Conservation (phyloP, 2,329 filamentous ascomycete genomes). For the Colletotrichum sp. region DNA sequence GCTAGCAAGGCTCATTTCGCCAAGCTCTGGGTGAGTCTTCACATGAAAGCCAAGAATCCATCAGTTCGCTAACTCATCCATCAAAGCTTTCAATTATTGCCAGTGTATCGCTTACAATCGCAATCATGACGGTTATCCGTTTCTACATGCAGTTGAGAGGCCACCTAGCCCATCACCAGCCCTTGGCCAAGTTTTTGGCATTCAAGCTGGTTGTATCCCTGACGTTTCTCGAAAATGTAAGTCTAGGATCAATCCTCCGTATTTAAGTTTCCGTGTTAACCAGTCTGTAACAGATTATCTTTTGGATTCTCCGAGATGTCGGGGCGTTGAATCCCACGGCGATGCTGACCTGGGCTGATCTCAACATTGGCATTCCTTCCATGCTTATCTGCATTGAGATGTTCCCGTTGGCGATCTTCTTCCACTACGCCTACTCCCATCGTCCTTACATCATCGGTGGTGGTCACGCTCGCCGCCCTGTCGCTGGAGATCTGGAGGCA, state of each 20-base stretch:
- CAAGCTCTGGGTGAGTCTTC: slow-evolving; percentile 29
- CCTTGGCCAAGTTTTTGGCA: slow-evolving; percentile 28
- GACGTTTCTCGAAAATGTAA: slow-evolving; percentile 23
- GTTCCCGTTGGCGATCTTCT: slow-evolving; percentile 27
- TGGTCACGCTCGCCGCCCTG: background rate
- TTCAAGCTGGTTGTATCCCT: slow-evolving; percentile 31
- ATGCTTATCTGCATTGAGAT: slow-evolving; percentile 29
- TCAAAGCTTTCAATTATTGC: slow-evolving; percentile 29
- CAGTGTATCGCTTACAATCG: slow-evolving; percentile 26
- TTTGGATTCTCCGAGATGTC: slow-evolving; percentile 27
- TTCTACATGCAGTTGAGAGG: slow-evolving; percentile 19
- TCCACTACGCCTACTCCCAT: slow-evolving; percentile 27
- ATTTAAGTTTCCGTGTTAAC: background rate
- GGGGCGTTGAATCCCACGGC: slow-evolving; percentile 22
- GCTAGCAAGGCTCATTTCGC: slow-evolving; percentile 31
- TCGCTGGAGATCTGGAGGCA: slow-evolving; percentile 5
- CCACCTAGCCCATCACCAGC: slow-evolving; percentile 26
- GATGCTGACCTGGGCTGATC: slow-evolving; percentile 25
- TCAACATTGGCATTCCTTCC: slow-evolving; percentile 26
- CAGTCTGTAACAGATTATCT: slow-evolving; percentile 22
- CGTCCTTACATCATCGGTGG: slow-evolving; percentile 25
- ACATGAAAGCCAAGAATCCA: rapidly evolving
- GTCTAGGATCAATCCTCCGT: background rate
- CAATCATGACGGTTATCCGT: slow-evolving; percentile 28
- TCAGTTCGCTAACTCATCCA: background rate